Evolutionary conservation across 2,329 filamentous ascomycete genomes (phyloP).

Genomic region (Fusarium luffae): DNA sequence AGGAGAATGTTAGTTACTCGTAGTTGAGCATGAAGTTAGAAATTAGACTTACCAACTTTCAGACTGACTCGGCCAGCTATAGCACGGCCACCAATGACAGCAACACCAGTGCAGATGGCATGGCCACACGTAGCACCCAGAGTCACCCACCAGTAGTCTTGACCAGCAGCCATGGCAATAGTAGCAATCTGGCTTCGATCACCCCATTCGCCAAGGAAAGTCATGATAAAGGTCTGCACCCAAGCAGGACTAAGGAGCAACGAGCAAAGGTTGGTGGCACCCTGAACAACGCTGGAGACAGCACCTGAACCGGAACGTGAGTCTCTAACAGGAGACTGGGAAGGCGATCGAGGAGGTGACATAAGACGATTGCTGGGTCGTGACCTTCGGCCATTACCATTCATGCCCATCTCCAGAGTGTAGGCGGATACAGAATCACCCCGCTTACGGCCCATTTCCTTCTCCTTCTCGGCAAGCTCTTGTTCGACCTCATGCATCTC

Average conservation of each 20-base stretch:
- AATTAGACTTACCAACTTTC: conserved; percentile 82
- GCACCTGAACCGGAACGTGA: conserved; percentile 59
- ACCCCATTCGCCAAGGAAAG: conserved; percentile 97
- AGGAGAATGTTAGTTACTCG: conserved; percentile 38
- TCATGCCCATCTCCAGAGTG: conserved; percentile 80
- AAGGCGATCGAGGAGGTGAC: conserved; percentile 83
- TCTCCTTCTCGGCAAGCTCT: conserved; percentile 93
- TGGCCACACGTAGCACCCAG: conserved; percentile 88
- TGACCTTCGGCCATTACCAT: conserved; percentile 69
- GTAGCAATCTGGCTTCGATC: conserved; percentile 98
- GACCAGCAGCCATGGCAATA: conserved; percentile 97
- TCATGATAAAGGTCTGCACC: conserved; percentile 99
- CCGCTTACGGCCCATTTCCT: conserved; percentile 73
- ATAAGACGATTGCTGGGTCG: conserved; percentile 80
- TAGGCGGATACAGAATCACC: conserved; percentile 77
- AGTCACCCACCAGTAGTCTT: conserved; percentile 99
- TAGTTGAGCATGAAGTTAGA: not conserved
- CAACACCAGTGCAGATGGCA: conserved; percentile 87
- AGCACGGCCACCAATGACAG: conserved; percentile 90
- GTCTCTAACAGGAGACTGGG: conserved; percentile 76
- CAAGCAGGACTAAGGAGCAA: conserved; percentile 93
- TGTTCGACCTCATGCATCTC: conserved; percentile 98
- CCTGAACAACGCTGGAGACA: conserved; percentile 61
- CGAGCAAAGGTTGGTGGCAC: conserved; percentile 86
- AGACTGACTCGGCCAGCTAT: conserved; percentile 95